A percentile compares a stretch with the other conserved stretches of the same genome.
These are phyloP conservation scores for Fusarium oligoseptatum DNA, from an alignment of 2,329 filamentous ascomycete species.

Conservation along the genomic window DNA sequence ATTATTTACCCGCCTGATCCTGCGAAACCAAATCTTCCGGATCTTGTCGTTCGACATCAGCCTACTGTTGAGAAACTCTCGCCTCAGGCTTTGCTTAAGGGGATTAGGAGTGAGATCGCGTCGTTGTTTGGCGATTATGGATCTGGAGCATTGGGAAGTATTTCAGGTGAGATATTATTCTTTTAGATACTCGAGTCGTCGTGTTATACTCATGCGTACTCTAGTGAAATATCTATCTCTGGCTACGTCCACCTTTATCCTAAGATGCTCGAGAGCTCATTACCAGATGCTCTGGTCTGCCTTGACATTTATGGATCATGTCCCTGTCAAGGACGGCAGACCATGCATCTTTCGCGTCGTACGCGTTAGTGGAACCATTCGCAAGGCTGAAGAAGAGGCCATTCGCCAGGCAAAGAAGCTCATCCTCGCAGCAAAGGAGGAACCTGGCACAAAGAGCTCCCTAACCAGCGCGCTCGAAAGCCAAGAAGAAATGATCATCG, in stretches of 20 bases:
- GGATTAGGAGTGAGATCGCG: constrained; percentile 78
- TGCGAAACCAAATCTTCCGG: constrained; percentile 58
- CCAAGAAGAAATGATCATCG: constrained; percentile 55
- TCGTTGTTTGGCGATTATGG: constrained; percentile 92
- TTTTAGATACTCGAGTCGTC: background rate
- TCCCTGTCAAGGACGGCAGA: constrained; percentile 72
- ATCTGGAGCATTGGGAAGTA: constrained; percentile 76
- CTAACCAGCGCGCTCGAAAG: constrained; percentile 34
- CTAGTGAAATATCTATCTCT: constrained; percentile 92
- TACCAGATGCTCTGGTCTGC: constrained; percentile 93
- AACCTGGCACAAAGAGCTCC: constrained; percentile 39
- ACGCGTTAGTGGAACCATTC: constrained; percentile 91
- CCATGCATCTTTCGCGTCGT: constrained; percentile 87
- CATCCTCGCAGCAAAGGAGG: constrained; percentile 74
- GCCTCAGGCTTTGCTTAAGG: constrained; percentile 73
- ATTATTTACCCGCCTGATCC: constrained; percentile 83
- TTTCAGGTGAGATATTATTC: constrained; percentile 69
- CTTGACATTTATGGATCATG: constrained; percentile 80
- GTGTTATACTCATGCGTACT: background rate
- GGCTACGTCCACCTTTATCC: constrained; percentile 94
- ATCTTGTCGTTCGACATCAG: constrained; percentile 80
- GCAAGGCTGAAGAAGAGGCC: constrained; percentile 90
- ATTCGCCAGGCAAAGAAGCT: constrained; percentile 81
- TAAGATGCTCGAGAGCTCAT: constrained; percentile 84
- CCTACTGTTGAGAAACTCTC: constrained; percentile 82